Base-by-base conservation (phyloP, 257 asterid species). In the Ajuga chamaepitys region DNA sequence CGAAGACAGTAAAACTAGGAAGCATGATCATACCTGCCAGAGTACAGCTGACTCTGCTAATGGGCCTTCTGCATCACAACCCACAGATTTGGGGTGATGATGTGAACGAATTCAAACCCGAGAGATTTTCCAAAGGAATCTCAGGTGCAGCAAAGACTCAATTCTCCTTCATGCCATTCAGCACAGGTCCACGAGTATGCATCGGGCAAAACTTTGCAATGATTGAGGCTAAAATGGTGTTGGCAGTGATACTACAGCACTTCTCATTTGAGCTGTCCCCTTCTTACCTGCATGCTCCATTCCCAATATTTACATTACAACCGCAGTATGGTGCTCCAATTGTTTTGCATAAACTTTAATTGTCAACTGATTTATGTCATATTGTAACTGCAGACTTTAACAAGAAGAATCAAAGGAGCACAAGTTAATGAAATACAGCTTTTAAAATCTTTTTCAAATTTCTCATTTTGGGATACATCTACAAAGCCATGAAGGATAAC, bases 271-370 rank as follows among this genome's bases (percentile, higher is more conserved):
- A 82, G 65, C 12, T 82, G 41, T 75, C 85, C 1, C 32, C 85
- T 0, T 45, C 80, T 9, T 82, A 82, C 34, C 20, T 57, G 50
- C 88, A 82, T 64, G 80, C 85, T 58, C 85, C 85, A 0, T 74
- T 70, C 51, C 28, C 66, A 1, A 53, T 80, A n/a, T 18, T 80
- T 47, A 82, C 85, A 14, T 80, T 82, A 35, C 83, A 72, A 38
- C 88, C 88, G 2, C 83, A 82, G 60, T 46, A 62, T 37, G 88
- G 83, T 4, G 88, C 70, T 50, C 38, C 72, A 2, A 12, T 82
- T 24, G 37, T 76, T 44, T 25, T 82, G 60, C 76, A 65, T 20
- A 76, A 54, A 64, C 45, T 74, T 5, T 76, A 68, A 51, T 30
- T 30, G n/a, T n/a, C n/a, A n/a, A n/a, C n/a, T n/a, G n/a, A n/a